These are phyloP conservation scores for Gorgonomyces haynaldii DNA, from an alignment of 192 early-diverging fungal genomes.

Conservation along the genomic window DNA sequence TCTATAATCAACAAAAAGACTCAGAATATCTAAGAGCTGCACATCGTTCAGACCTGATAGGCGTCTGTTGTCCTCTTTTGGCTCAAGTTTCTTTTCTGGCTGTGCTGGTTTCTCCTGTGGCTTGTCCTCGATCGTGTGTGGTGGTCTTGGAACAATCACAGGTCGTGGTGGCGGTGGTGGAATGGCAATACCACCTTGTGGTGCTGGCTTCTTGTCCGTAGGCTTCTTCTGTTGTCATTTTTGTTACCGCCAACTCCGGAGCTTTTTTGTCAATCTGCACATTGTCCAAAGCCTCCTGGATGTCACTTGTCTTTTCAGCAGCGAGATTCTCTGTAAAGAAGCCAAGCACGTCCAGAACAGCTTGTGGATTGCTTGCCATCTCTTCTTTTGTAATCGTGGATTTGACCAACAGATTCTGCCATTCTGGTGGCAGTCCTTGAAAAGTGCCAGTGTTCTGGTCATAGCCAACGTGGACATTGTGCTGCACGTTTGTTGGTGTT, in stretches of 20 bases:
- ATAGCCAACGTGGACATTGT: slow-evolving; percentile 47
- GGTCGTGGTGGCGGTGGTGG: slow-evolving; percentile 4
- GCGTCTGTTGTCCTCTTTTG: slow-evolving; percentile 12
- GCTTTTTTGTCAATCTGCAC: not conserved
- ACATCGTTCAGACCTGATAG: not conserved
- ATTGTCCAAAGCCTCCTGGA: not conserved
- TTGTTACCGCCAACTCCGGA: no score
- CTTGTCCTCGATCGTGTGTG: not conserved
- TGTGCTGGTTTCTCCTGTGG: slow-evolving; percentile 2
- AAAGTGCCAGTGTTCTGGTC: slow-evolving; percentile 13
- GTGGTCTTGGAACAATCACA: slow-evolving; percentile 1
- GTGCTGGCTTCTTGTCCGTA: no score
- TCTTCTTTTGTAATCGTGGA: slow-evolving; percentile 96
- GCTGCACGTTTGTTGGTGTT: slow-evolving; percentile 61
- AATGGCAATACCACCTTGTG: no score
- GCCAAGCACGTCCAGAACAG: slow-evolving; percentile 94
- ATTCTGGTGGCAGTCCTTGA: slow-evolving; percentile 75
- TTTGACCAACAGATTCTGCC: slow-evolving; percentile 82
- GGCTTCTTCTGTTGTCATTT: no score
- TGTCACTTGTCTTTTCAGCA: not conserved
- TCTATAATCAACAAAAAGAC: slow-evolving; percentile 13
- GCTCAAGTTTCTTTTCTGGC: not conserved
- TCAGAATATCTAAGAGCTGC: slow-evolving; percentile 1
- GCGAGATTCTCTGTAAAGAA: slow-evolving; percentile 82
- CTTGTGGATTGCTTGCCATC: slow-evolving; percentile 94